Evolutionary conservation across 768 basidiomycete species (phyloP), one percentile per base, ranked within the genome.

Genomic region (Trametopsis cervina): DNA sequence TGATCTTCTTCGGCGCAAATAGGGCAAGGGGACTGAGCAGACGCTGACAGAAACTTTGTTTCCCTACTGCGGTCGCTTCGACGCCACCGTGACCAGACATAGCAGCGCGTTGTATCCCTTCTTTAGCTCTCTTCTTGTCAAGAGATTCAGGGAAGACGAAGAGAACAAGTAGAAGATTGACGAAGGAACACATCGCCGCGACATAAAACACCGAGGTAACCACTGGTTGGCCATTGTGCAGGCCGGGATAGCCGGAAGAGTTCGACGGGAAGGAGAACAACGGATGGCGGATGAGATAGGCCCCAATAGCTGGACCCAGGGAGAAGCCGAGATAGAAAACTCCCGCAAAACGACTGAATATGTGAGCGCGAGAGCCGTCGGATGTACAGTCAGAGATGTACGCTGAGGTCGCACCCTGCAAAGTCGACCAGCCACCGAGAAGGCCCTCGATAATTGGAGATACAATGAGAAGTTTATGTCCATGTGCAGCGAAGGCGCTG

Each of bases 391-490:
- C 73, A 64, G 86, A 84, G 66, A 75, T 80, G 72, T 68, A 87
- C 55, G 69, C 88, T 60, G 68, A 81, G 66, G 72, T 83, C 57
- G 77, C 86, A 64, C 66, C 81, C 59, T 60, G 77, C 62, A 70
- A 75, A 35, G 65, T 83, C 5, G 84, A 78, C 78, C 83, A 87
- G 22, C 88, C 89, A 23, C 91, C 91, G 4, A 85, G 75, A 15
- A 85, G 65, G 1, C 91, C 92, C 52, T 95, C 92, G 4, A 89
- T 60, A 12, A 85, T 68, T 0, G 91, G 88, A 1, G 89, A 87
- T 44, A 88, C 62, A 20, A 94, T 67, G 42, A 96, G 77, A 37
- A 91, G 69, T 33, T 76, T 75, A 59, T 90, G 87, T 0, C 81
- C 83, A 58, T 88, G 83, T 2, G 71, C 66, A 42, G 75, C 75